phyloP scores from a whole-genome alignment of 2,329 filamentous ascomycete species.

The Aspergillus neoniger region DNA sequence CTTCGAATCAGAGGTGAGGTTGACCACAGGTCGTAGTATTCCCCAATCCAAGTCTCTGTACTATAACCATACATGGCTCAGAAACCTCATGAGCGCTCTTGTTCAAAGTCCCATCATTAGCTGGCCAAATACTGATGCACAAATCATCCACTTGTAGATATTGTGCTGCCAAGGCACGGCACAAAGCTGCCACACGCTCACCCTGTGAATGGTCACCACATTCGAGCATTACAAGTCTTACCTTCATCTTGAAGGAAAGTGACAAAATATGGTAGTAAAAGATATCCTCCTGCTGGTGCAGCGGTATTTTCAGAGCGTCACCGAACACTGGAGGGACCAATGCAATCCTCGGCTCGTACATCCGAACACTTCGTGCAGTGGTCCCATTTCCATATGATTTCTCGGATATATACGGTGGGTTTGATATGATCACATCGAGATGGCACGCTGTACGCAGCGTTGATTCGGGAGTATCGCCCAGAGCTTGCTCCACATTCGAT shows the following conservation, averaged over 20 bases:
- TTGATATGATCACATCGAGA: slow-evolving; percentile 74
- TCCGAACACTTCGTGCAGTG: slow-evolving; percentile 73
- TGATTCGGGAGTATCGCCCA: slow-evolving; percentile 7
- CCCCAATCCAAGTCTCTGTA: background rate
- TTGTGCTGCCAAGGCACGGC: slow-evolving; percentile 3
- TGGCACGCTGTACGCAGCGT: background rate
- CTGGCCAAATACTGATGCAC: background rate
- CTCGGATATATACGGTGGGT: slow-evolving; percentile 86
- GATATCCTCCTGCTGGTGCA: slow-evolving; percentile 30
- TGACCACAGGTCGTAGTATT: too few relatives aligned
- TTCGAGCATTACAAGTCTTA: slow-evolving; percentile 38
- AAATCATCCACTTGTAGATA: background rate
- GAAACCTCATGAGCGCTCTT: background rate
- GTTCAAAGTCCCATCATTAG: background rate
- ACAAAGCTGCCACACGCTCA: slow-evolving; percentile 31
- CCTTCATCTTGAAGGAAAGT: slow-evolving; percentile 25
- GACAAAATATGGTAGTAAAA: slow-evolving; percentile 40
- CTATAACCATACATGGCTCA: background rate
- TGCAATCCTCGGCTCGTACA: slow-evolving; percentile 77
- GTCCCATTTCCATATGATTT: slow-evolving; percentile 58
- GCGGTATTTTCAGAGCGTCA: background rate
- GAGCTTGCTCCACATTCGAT: slow-evolving; percentile 1
- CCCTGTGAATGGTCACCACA: slow-evolving; percentile 41
- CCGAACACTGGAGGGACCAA: slow-evolving; percentile 61
- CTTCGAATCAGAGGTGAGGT: too few relatives aligned